Evolutionary conservation across 331 rosid genomes (phyloP).

Genomic region (Erythrophleum ivorense): DNA sequence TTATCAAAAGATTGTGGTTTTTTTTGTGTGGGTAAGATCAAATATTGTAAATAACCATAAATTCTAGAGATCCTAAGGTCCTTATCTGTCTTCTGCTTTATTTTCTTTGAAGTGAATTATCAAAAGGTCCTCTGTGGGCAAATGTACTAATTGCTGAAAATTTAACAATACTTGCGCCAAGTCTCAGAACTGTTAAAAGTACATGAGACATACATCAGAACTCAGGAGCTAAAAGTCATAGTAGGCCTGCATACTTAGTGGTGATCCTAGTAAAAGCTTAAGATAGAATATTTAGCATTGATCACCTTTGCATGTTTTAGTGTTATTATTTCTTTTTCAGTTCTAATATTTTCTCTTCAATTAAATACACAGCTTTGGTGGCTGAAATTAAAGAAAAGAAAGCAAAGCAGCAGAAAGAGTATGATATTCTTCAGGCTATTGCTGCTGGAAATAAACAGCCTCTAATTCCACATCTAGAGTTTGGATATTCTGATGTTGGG

Average conservation of each 20-base stretch:
- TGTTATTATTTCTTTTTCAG: slow-evolving; percentile 15
- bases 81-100: slow-evolving; percentile 2
- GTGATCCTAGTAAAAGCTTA: slow-evolving; percentile 4
- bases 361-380: slow-evolving; percentile 65
- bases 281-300: slow-evolving; percentile 6
- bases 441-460: slow-evolving; percentile 78
- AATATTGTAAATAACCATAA: not conserved
- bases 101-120: not conserved
- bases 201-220: not conserved
- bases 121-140: not conserved
- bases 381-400: slow-evolving; percentile 82
- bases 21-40: not conserved
- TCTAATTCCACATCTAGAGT: slow-evolving; percentile 71
- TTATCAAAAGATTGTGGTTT: not conserved
- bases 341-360: slow-evolving; percentile 36
- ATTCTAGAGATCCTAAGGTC: not conserved
- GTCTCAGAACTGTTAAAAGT: not conserved
- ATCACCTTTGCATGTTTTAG: not conserved
- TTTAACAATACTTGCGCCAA: not conserved
- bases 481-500: slow-evolving; percentile 66
- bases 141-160: too few species aligned
- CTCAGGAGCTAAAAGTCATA: not conserved
- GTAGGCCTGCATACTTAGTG: not conserved
- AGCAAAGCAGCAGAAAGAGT: slow-evolving; percentile 79
- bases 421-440: slow-evolving; percentile 71